Evolutionary conservation across 179 eudicot species (phyloP).

Genomic region (Beta lomatogona): DNA sequence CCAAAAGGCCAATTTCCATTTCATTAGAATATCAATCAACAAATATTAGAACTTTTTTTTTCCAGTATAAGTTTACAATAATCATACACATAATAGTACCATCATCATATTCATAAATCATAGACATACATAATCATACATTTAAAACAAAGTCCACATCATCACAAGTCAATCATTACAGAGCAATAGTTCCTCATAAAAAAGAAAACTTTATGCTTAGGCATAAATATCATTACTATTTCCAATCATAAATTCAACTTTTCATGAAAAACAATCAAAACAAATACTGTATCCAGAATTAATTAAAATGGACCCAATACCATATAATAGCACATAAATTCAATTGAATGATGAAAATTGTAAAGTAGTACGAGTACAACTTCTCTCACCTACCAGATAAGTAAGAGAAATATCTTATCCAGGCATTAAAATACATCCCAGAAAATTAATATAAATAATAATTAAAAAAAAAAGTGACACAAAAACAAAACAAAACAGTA

Average conservation of each 20-base stretch:
- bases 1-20: neutral
- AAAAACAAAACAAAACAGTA: neutral
- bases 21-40: slow-evolving; percentile 5
- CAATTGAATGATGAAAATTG: neutral
- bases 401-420: neutral
- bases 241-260: slow-evolving; percentile 11
- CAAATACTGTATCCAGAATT: neutral
- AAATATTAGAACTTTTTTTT: neutral
- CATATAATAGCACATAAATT: neutral
- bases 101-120: slow-evolving; percentile 1
- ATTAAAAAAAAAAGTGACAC: neutral
- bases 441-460: neutral
- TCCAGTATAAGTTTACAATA: neutral
- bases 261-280: neutral
- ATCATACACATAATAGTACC: slow-evolving; percentile 1
- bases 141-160: slow-evolving; percentile 1
- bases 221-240: neutral
- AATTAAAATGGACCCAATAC: neutral
- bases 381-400: slow-evolving; percentile 11
- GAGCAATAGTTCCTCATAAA: neutral
- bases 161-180: slow-evolving; percentile 19
- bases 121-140: slow-evolving; percentile 15
- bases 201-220: neutral
- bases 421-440: neutral
- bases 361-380: neutral